Conservation (phyloP, 169 alveolate genomes). For the Eimeria falciformis region DNA sequence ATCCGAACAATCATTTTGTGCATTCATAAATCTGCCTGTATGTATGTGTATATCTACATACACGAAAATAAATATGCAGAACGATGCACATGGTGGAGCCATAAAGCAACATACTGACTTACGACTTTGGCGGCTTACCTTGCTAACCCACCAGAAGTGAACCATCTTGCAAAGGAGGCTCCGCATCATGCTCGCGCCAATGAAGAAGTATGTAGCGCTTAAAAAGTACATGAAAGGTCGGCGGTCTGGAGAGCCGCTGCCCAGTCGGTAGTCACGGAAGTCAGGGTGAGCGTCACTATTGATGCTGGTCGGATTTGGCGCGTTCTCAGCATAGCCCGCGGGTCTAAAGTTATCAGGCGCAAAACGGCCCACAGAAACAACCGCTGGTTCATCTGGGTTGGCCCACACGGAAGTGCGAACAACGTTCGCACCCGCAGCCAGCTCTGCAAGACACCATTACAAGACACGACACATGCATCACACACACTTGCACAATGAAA, state of each 20-base stretch:
- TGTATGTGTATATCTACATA: background rate
- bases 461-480: background rate
- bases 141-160: conserved; percentile 89
- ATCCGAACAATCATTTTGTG: background rate
- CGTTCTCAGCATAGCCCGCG: conserved; percentile 89
- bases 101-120: no score
- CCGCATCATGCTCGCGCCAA: conserved; percentile 86
- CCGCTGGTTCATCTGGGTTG: conserved; percentile 91
- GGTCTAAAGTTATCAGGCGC: conserved; percentile 92
- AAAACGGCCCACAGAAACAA: conserved; percentile 87
- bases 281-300: conserved; percentile 89
- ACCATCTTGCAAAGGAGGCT: conserved; percentile 86
- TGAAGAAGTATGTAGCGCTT: conserved; percentile 86
- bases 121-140: conserved; percentile 30
- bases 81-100: no score
- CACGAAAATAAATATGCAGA: background rate
- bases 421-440: conserved; percentile 91
- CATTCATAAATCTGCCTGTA: background rate
- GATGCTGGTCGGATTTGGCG: conserved; percentile 89
- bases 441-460: conserved; percentile 79
- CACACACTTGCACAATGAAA: background rate
- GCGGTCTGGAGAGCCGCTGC: conserved; percentile 87
- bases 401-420: conserved; percentile 92
- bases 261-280: conserved; percentile 89
- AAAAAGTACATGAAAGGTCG: conserved; percentile 88